These are phyloP conservation scores for Heliamphora pulchella DNA, from an alignment of 179 eudicot genomes.

Conservation along the genomic window DNA sequence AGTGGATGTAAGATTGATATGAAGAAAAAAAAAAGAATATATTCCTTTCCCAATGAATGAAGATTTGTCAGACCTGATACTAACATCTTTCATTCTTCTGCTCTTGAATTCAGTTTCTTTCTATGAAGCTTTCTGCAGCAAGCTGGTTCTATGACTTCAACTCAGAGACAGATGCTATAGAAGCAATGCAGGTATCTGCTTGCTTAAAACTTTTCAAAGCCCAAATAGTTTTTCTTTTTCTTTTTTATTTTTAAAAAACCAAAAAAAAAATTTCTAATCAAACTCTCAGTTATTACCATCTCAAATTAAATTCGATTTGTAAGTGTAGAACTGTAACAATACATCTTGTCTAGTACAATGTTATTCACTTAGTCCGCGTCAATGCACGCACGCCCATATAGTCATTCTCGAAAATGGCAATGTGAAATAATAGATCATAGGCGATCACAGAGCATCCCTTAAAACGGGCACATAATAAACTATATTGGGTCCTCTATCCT, in stretches of 20 bases:
- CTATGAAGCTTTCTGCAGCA: slow-evolving; percentile 91
- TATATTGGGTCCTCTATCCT: too few species aligned
- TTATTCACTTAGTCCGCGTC: too few species aligned
- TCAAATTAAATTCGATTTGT: neutral
- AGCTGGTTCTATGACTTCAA: slow-evolving; percentile 67
- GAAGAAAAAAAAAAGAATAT: neutral
- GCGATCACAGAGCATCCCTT: too few species aligned
- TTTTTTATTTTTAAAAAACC: neutral
- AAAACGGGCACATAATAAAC: too few species aligned
- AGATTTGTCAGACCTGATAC: neutral
- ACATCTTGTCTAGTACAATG: too few species aligned
- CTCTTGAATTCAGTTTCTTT: slow-evolving; percentile 54
- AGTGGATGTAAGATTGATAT: slow-evolving; percentile 57
- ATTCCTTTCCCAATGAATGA: neutral
- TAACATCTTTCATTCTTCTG: neutral
- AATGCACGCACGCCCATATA: too few species aligned
- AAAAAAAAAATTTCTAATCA: neutral
- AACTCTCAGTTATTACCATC: neutral
- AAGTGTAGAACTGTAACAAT: too few species aligned
- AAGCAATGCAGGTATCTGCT: slow-evolving; percentile 43
- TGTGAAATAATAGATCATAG: too few species aligned
- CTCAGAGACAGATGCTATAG: slow-evolving; percentile 49
- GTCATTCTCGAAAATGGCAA: too few species aligned
- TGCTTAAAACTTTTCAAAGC: neutral
- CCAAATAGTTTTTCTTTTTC: neutral